Percentiles rank a stretch among this genome's conserved stretches.
These are phyloP conservation scores for Ilex aquifolium DNA, from an alignment of 257 asterid species.

Conservation along the genomic window DNA sequence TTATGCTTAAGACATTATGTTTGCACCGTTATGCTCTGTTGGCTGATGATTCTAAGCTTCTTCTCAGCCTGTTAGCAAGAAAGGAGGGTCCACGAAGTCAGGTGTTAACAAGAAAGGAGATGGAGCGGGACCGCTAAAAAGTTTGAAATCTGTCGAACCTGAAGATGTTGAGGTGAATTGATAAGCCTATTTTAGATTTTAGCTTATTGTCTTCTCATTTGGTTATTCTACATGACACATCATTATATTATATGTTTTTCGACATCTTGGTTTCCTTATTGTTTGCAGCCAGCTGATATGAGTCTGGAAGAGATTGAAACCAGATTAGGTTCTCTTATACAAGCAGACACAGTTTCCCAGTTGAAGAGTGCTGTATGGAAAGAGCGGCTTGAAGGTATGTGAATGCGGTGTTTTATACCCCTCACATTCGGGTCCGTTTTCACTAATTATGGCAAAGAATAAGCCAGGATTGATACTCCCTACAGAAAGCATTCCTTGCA, in stretches of 20 bases:
- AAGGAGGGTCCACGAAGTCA: conserved; percentile 57
- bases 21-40: conserved; percentile 9
- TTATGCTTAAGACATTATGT: conserved; percentile 2
- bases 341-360: conserved; percentile 69
- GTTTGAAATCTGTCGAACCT: conserved; percentile 55
- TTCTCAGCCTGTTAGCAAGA: conserved; percentile 73
- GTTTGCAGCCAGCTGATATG: conserved; percentile 86
- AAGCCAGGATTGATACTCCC: too few relatives aligned
- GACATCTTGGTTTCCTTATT: conserved; percentile 13
- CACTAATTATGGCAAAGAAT: too few relatives aligned
- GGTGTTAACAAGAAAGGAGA: conserved; percentile 65
- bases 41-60: background rate
- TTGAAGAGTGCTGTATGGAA: conserved; percentile 95
- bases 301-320: conserved; percentile 94
- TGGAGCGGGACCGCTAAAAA: conserved; percentile 61
- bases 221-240: background rate
- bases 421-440: too few relatives aligned
- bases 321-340: conserved; percentile 82
- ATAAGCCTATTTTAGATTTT: conserved; percentile 3
- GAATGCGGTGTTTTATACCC: too few relatives aligned
- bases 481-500: too few relatives aligned
- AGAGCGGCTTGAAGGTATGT: conserved; percentile 95
- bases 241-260: conserved; percentile 7
- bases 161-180: conserved; percentile 83
- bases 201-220: conserved; percentile 10